Conservation (phyloP, 768 basidiomycete species). For the Lyophyllum semitale region DNA sequence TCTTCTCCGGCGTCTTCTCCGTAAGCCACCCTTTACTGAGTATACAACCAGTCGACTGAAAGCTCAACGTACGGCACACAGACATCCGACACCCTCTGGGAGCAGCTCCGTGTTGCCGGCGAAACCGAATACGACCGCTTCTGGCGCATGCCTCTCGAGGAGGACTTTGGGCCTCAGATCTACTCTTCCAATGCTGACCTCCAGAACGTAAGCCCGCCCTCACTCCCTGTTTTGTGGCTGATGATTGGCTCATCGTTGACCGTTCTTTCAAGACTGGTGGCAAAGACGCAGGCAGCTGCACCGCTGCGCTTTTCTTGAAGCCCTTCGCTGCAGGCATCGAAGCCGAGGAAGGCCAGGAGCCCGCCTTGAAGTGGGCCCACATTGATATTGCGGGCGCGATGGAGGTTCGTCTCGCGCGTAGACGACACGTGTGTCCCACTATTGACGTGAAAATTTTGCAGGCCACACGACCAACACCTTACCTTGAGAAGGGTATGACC, state of each 20-base stretch:
- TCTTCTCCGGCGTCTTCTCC: conserved; percentile 78
- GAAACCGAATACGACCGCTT: conserved; percentile 78
- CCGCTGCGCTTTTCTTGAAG: conserved; percentile 87
- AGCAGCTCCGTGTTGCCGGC: conserved; percentile 66
- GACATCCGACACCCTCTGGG: conserved; percentile 79
- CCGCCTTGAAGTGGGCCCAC: conserved; percentile 80
- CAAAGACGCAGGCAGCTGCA: conserved; percentile 68
- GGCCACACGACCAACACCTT: conserved; percentile 56
- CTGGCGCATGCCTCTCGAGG: conserved; percentile 90
- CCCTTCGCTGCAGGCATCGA: conserved; percentile 79
- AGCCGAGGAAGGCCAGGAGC: conserved; percentile 52
- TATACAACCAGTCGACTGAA: background rate
- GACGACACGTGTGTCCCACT: background rate
- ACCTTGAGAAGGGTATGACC: conserved; percentile 77
- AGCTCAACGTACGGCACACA: conserved; percentile 21
- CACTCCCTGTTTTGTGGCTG: background rate
- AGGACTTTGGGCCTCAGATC: conserved; percentile 79
- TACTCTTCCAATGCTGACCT: conserved; percentile 78
- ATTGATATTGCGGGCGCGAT: conserved; percentile 81
- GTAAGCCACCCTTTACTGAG: conserved; percentile 37
- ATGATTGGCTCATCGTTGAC: background rate
- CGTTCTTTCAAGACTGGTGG: conserved; percentile 59
- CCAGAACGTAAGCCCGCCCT: conserved; percentile 57
- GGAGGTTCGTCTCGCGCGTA: conserved; percentile 51
- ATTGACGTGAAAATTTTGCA: conserved; percentile 18